phyloP scores from a whole-genome alignment of 2,329 filamentous ascomycete species.

The Penicillium hordei region DNA sequence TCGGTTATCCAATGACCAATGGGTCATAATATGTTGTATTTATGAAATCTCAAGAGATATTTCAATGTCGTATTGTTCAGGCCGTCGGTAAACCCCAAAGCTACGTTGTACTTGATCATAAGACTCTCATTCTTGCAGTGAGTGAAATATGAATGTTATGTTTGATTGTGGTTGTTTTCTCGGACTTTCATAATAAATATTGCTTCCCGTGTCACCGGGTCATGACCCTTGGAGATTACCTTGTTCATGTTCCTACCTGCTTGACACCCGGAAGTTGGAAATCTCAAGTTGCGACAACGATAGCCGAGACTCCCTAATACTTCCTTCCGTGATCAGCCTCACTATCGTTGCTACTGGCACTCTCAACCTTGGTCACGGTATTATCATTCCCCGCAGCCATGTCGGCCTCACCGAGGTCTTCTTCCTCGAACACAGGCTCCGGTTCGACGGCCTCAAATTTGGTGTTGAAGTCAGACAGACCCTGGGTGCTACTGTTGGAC shows the following conservation, averaged over 20 bases:
- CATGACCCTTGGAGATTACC: not conserved
- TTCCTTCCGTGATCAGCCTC: conserved; percentile 20
- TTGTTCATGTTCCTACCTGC: not conserved
- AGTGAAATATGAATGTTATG: not conserved
- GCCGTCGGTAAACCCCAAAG: not conserved
- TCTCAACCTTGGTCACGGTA: conserved; percentile 33
- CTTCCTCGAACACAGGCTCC: conserved; percentile 91
- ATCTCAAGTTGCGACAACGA: not conserved
- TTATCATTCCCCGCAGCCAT: conserved; percentile 38
- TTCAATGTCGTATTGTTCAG: not conserved
- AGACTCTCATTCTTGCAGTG: not conserved
- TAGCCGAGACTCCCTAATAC: not conserved
- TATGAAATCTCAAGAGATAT: conserved; percentile 4
- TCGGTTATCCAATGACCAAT: conserved; percentile 3
- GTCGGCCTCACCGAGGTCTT: conserved; percentile 66
- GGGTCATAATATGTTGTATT: conserved; percentile 10
- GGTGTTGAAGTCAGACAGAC: conserved; percentile 81
- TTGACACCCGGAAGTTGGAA: not conserved
- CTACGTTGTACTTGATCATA: not conserved
- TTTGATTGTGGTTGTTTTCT: not conserved
- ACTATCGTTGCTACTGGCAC: conserved; percentile 46
- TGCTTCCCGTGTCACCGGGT: not conserved
- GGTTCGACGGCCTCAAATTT: conserved; percentile 91
- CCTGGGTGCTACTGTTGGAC: conserved; percentile 82
- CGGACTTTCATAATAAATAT: not conserved